Base-by-base conservation (phyloP, 768 basidiomycete genomes). In the Coprinopsis marcescibilis region DNA sequence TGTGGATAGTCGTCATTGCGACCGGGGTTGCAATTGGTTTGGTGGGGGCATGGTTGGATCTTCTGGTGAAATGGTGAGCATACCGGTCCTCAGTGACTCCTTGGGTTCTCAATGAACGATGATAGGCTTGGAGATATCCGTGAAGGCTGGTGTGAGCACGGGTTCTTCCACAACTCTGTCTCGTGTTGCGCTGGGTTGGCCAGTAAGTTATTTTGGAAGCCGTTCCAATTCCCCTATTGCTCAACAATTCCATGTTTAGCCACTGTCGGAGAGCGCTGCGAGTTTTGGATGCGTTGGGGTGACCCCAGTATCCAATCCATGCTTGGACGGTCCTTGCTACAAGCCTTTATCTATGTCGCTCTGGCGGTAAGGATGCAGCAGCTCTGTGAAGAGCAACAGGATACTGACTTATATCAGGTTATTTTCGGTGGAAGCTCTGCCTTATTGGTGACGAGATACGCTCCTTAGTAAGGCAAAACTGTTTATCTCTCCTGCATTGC, bases 131-230 rank as follows among this genome's bases (percentile, higher is more conserved):
- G 76, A 20, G 84, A 86, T 55, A 60, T 87, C 30, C 75, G 82
- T 2, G 81, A 83, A 60, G 85, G 85, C 6, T 72, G 76, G 24
- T 87, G 85, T 57, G 62, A 74, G 8, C 78, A 80, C 53, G 81
- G 80, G 2, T 78, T 85, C 64, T 79, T 84, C 60, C 85, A 83
- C 60, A 85, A 83, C 54, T 78, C 80, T 59, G 77, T 80, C 20
- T 69, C 80, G 17, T 87, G 85, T 55, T 87, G 84, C 63, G 78
- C 75, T 52, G 83, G 81, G n/a, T n/a, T n/a, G n/a, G n/a, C n/a
- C n/a, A n/a, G n/a, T n/a, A n/a, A n/a, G n/a, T n/a, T n/a, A n/a
- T n/a, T 26, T 60, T 85, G 26, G 79, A 81, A 58, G 67, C 78
- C 79, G 55, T 51, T 24, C 36, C 12, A n/a, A 26, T 11, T 41